phyloP scores from a whole-genome alignment of 345 rosid genomes.

The Pelargonium nanum region DNA sequence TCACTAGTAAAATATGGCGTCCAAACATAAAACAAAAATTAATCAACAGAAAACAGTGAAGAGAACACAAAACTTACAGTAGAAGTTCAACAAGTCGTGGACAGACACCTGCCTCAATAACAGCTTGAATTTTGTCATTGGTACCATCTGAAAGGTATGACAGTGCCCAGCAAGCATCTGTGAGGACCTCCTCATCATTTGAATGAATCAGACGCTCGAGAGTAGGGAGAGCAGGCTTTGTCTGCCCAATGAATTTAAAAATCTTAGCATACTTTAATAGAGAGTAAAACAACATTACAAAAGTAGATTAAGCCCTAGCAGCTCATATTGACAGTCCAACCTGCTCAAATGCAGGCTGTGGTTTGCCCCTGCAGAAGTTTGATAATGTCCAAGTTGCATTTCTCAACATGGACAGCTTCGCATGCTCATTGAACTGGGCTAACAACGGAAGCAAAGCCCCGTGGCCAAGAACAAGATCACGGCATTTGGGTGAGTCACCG shows the following conservation, averaged over 20 bases:
- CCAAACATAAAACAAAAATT: not conserved
- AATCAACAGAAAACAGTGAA: not conserved
- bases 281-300: not conserved
- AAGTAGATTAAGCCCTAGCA: not conserved
- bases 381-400: slow-evolving; percentile 98
- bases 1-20: not conserved
- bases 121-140: slow-evolving; percentile 94
- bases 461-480: slow-evolving; percentile 68
- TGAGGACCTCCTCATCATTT: slow-evolving; percentile 89
- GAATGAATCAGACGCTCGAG: slow-evolving; percentile 76
- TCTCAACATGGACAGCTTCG: slow-evolving; percentile 89
- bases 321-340: slow-evolving; percentile 31
- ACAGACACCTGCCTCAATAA: slow-evolving; percentile 81
- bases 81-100: slow-evolving; percentile 77
- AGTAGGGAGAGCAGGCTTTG: slow-evolving; percentile 83
- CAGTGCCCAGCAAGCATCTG: slow-evolving; percentile 98
- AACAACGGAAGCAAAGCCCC: slow-evolving; percentile 70
- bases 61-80: slow-evolving; percentile 39
- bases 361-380: slow-evolving; percentile 91
- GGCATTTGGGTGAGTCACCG: slow-evolving; percentile 87
- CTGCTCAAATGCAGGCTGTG: slow-evolving; percentile 86
- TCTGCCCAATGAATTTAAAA: slow-evolving; percentile 31
- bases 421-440: slow-evolving; percentile 64
- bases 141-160: slow-evolving; percentile 95
- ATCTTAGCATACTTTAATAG: not conserved